A percentile compares a stretch with the other conserved stretches of the same genome.
These are phyloP conservation scores for Aspergillus funiculosus DNA, from an alignment of 495 filamentous ascomycete genomes.

Conservation along the genomic window DNA sequence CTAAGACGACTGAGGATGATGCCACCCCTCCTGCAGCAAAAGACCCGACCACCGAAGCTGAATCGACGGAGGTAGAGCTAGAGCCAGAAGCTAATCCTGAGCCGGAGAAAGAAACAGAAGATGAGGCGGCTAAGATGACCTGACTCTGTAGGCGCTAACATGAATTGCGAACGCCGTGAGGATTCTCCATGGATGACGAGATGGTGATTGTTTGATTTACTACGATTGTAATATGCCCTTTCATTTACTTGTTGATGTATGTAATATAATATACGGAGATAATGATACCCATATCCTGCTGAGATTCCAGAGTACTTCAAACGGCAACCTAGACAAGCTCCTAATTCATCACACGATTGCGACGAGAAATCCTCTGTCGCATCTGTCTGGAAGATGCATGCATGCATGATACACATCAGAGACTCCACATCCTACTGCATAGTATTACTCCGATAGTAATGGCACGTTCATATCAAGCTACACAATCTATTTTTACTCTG, in stretches of 20 bases:
- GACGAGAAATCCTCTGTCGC: too few species aligned
- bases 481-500: too few species aligned
- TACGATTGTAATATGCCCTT: conserved; percentile 21
- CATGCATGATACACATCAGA: too few species aligned
- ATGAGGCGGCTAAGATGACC: conserved; percentile 11
- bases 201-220: conserved; percentile 12
- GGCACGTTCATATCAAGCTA: too few species aligned
- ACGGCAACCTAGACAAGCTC: too few species aligned
- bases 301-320: too few species aligned
- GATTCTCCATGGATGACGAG: not conserved
- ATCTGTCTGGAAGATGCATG: too few species aligned
- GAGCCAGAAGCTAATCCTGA: conserved; percentile 8
- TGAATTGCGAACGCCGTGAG: not conserved
- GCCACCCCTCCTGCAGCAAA: not conserved
- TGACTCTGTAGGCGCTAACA: too few species aligned
- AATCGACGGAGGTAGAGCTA: not conserved
- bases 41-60: too few species aligned
- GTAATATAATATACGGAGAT: conserved; percentile 34
- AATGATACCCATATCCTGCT: conserved; percentile 41
- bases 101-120: conserved; percentile 14
- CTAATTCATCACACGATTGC: too few species aligned
- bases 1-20: not conserved
- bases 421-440: too few species aligned
- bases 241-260: conserved; percentile 15
- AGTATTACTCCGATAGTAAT: too few species aligned